These are phyloP conservation scores for Diaporthe eres DNA, from an alignment of 2,329 filamentous ascomycete genomes.

Conservation along the genomic window DNA sequence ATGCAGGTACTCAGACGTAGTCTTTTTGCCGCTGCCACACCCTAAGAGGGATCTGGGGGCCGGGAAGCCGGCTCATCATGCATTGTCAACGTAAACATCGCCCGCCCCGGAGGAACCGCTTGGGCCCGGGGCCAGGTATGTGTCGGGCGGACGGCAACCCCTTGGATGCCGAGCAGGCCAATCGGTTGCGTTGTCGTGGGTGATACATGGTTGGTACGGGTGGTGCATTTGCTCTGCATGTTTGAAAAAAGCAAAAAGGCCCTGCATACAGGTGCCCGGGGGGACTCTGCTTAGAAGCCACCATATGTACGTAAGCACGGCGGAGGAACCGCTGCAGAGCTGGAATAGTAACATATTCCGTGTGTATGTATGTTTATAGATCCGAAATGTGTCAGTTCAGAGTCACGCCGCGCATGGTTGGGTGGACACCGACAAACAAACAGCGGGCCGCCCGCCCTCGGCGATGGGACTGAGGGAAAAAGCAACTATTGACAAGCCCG, in stretches of 20 bases:
- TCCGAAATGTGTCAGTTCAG: background rate
- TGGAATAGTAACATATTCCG: background rate
- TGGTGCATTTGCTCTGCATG: background rate
- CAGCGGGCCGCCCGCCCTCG: background rate
- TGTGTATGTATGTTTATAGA: background rate
- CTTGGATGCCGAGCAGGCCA: conserved; percentile 4
- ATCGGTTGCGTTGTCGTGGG: conserved; percentile 9
- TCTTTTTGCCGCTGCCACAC: conserved; percentile 7
- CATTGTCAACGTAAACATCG: background rate
- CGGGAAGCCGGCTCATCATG: background rate
- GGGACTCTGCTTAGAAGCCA: background rate
- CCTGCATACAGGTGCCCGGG: background rate
- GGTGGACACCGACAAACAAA: background rate
- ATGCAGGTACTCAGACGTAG: conserved; percentile 4
- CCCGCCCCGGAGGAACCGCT: background rate
- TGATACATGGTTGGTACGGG: background rate
- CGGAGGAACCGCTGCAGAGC: background rate
- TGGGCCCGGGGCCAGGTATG: background rate
- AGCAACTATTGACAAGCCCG: conserved; percentile 28
- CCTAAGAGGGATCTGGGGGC: conserved; percentile 1
- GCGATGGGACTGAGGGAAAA: background rate
- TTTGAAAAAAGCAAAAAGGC: background rate
- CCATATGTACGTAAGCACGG: background rate
- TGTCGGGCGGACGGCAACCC: background rate
- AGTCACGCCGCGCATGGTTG: background rate